Conservation (phyloP, 495 filamentous ascomycete genomes). For the Choiromyces venosus region DNA sequence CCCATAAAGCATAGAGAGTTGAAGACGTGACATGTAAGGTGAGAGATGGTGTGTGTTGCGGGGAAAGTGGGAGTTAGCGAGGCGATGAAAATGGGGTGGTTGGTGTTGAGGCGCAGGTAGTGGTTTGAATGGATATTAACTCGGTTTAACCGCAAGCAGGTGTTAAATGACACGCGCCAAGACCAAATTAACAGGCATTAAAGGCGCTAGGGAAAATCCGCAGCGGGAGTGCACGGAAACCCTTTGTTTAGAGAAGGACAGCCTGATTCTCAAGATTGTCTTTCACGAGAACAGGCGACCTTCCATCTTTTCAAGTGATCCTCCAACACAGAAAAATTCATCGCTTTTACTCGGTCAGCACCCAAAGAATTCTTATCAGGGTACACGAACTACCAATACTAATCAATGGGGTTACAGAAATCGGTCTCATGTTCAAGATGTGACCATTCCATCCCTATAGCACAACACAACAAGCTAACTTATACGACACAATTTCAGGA, state of each 20-base stretch:
- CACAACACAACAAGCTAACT: background rate
- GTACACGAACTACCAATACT: background rate
- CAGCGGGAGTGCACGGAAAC: background rate
- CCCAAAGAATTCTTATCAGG: background rate
- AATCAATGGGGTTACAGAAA: background rate
- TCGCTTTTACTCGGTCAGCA: background rate
- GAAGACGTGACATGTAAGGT: background rate
- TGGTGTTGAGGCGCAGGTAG: background rate
- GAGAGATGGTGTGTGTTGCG: background rate
- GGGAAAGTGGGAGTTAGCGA: background rate
- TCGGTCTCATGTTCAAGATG: background rate
- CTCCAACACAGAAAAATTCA: background rate
- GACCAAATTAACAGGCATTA: background rate
- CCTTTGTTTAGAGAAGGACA: background rate
- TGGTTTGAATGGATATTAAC: background rate
- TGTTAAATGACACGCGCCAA: background rate
- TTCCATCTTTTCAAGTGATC: background rate
- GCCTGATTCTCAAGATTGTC: background rate
- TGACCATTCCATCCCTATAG: background rate
- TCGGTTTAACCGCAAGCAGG: background rate
- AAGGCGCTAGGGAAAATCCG: background rate
- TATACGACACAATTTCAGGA: background rate
- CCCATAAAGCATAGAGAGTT: background rate
- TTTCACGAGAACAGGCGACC: background rate
- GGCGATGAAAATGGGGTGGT: constrained; percentile 2